phyloP scores from a whole-genome alignment of 345 rosid species.

The Euclidium syriacum region DNA sequence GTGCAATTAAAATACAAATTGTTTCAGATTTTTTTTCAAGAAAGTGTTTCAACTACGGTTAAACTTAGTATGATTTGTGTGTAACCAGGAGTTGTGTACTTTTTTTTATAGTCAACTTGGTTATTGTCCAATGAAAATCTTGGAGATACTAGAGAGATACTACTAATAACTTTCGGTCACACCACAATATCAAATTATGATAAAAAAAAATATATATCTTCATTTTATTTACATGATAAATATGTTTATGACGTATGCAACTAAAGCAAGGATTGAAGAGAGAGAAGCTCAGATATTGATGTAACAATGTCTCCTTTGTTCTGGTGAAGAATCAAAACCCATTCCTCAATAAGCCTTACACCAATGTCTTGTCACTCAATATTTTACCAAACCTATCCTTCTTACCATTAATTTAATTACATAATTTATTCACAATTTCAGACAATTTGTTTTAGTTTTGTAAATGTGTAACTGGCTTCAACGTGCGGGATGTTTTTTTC shows the following conservation, averaged over 20 bases:
- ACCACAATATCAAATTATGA: background rate
- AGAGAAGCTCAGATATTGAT: slow-evolving; percentile 11
- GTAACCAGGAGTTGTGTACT: slow-evolving; percentile 1
- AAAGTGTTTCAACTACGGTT: background rate
- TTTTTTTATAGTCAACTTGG: background rate
- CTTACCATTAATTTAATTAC: background rate
- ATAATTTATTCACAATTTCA: background rate
- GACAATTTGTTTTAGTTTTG: background rate
- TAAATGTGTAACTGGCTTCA: background rate
- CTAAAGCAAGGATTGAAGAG: background rate
- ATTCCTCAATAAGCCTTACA: slow-evolving; percentile 33
- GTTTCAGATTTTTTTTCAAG: too few relatives aligned
- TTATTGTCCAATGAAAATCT: slow-evolving; percentile 6
- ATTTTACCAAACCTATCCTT: slow-evolving; percentile 11
- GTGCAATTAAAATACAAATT: too few relatives aligned
- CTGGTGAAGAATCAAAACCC: slow-evolving; percentile 16
- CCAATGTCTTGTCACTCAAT: slow-evolving; percentile 24
- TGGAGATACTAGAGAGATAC: background rate
- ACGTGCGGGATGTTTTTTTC: background rate
- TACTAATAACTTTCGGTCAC: slow-evolving; percentile 4
- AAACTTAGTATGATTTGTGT: background rate
- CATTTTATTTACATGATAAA: background rate
- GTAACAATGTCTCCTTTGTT: slow-evolving; percentile 10
- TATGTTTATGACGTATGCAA: slow-evolving; percentile 1
- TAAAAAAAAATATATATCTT: background rate